phyloP scores from a whole-genome alignment of 1,139 yeast species.

The Sugiyamaella neomexicana region DNA sequence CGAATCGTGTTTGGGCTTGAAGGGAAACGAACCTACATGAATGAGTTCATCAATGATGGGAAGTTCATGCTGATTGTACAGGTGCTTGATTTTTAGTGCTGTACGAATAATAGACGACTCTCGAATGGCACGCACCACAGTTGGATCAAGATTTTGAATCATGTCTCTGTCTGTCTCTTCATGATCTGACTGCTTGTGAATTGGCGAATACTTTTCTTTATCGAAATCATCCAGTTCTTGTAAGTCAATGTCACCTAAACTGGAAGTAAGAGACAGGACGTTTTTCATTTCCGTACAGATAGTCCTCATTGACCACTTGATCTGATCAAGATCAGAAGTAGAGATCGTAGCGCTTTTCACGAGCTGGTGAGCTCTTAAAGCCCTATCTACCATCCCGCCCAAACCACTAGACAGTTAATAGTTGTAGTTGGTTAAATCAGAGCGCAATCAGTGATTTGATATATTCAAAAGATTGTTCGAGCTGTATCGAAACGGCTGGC shows the following conservation, averaged over 20 bases:
- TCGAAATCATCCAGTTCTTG: slow-evolving; percentile 1
- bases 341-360: slow-evolving; percentile 3
- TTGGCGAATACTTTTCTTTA: neutral
- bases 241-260: neutral
- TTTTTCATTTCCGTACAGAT: neutral
- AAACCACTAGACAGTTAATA: too few species aligned
- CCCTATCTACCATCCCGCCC: too few species aligned
- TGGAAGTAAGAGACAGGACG: neutral
- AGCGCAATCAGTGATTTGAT: too few species aligned
- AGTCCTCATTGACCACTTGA: slow-evolving; percentile 9
- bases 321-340: neutral
- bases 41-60: slow-evolving; percentile 6
- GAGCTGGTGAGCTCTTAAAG: too few species aligned
- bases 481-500: too few species aligned
- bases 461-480: too few species aligned
- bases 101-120: slow-evolving; percentile 1
- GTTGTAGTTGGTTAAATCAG: too few species aligned
- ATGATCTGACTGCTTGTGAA: neutral
- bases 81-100: neutral
- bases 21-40: neutral
- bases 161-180: neutral
- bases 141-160: slow-evolving; percentile 1
- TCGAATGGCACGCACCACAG: neutral
- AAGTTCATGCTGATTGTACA: neutral
- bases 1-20: neutral